Evolutionary conservation across 2,329 filamentous ascomycete species (phyloP), one percentile per base, ranked within the genome.

Genomic region (Fusarium beomiforme): DNA sequence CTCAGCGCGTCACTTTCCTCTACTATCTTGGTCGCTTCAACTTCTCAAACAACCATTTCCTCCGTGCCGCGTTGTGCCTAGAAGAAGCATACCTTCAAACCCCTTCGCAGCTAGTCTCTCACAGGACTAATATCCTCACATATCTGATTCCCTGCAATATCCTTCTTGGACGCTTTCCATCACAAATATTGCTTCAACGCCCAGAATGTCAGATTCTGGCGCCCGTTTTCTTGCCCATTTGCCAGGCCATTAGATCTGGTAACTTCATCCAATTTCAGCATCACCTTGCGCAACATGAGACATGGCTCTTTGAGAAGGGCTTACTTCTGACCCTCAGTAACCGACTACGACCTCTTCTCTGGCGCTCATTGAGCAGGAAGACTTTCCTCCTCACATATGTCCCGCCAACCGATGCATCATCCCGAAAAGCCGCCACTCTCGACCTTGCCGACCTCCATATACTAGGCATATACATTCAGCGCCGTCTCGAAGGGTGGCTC

Each of bases 1-100:
- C 92, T 9, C 93, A 98, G 78, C 90, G 94, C 51, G 94, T 97
- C 54, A 97, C 94, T 6, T 98, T 95, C 75, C 90, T 98, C 17
- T 98, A 97, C 83, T 97, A 97, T 78, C 90, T 98, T 9, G 95
- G 95, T 21, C 91, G 94, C 64, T 98, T 95, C 81, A 90, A 95
- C 77, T 94, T 97, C 79, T 90, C 93, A 70, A 95, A 93, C 79
- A 92, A 90, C 72, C 91, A 97, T 78, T 97, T 94, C 80, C 89
- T 89, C 68, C 90, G 92, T 29, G 94, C 95, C 0, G 89, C 91
- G 56, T 84, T 89, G 51, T 93, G 92, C 37, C 84, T 98, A 10
- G 89, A 97, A 76, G 87, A 91, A 29, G 93, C 95, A 5, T 98
- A 97, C 80, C 83, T 91, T 54, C 91, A 97, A 80, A 89, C 86